Conservation (phyloP, 148 eudicot species). For the Vaccinium vitisidaea region DNA sequence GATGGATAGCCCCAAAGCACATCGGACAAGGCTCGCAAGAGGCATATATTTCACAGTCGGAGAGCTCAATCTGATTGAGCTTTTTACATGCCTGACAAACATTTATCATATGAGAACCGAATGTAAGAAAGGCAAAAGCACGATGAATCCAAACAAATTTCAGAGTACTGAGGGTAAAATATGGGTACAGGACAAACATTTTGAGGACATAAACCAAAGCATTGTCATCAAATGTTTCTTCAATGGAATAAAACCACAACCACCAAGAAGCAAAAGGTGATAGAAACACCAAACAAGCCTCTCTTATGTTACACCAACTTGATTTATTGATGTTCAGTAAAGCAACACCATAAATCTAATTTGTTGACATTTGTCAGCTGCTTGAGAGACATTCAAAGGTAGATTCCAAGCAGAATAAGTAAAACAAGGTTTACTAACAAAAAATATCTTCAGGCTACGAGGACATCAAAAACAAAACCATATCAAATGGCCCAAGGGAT, state of each 20-base stretch:
- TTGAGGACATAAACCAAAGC: background rate
- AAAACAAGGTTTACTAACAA: background rate
- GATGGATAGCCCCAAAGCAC: conserved; percentile 89
- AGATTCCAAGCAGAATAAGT: background rate
- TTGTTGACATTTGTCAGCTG: background rate
- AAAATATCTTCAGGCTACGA: background rate
- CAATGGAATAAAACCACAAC: conserved; percentile 8
- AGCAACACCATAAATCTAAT: background rate
- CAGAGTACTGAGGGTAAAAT: background rate
- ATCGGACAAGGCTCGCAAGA: conserved; percentile 93
- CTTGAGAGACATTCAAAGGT: background rate
- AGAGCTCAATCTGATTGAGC: conserved; percentile 67
- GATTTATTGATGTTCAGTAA: background rate
- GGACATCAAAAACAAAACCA: background rate
- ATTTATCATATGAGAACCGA: background rate
- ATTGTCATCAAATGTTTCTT: background rate
- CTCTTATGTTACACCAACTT: background rate
- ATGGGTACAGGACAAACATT: background rate
- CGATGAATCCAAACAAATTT: background rate
- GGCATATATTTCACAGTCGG: conserved; percentile 88
- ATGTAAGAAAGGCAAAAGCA: background rate
- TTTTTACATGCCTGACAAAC: conserved; percentile 77
- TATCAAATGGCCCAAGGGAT: background rate
- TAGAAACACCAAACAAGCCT: background rate
- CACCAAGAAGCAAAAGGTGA: background rate